These are phyloP conservation scores for Dichotomopilus funicola DNA, from an alignment of 2,329 filamentous ascomycete genomes.

Conservation along the genomic window DNA sequence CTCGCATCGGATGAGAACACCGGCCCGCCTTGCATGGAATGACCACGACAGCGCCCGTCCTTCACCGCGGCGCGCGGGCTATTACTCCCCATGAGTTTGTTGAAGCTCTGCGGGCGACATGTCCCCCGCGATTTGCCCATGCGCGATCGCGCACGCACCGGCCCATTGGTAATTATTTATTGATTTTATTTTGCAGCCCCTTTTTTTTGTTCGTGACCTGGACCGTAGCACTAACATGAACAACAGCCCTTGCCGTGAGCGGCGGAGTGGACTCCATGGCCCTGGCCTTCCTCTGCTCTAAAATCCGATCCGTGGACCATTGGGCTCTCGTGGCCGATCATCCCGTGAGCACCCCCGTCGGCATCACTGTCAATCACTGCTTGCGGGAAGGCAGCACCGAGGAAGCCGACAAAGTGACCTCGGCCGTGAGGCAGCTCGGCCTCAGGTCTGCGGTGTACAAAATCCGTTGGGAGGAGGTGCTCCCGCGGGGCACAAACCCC, in stretches of 20 bases:
- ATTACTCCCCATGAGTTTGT: conserved; percentile 37
- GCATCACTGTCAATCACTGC: conserved; percentile 52
- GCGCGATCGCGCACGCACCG: conserved; percentile 31
- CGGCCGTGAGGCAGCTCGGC: conserved; percentile 31
- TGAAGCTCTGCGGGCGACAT: conserved; percentile 45
- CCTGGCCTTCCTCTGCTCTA: conserved; percentile 65
- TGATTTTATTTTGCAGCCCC: neutral
- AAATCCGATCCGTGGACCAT: conserved; percentile 32
- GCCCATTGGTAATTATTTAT: conserved; percentile 34
- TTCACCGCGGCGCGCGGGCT: conserved; percentile 35
- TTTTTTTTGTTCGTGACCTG: neutral
- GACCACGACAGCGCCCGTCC: conserved; percentile 33
- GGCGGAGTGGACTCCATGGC: conserved; percentile 99
- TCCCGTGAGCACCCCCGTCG: conserved; percentile 35
- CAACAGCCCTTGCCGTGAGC: conserved; percentile 72
- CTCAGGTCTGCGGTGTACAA: conserved; percentile 23
- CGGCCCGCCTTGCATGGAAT: conserved; percentile 32
- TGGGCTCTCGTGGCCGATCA: conserved; percentile 40
- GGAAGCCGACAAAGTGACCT: conserved; percentile 46
- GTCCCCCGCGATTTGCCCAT: conserved; percentile 43
- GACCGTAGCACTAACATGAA: neutral
- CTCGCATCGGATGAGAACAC: neutral
- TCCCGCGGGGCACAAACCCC: conserved; percentile 26
- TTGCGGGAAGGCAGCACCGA: conserved; percentile 44
- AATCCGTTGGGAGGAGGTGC: conserved; percentile 41